Percentiles rank a stretch among this genome's conserved stretches.
These are phyloP conservation scores for Microglena sp. DNA, from an alignment of 139 green algal species.

Conservation along the genomic window DNA sequence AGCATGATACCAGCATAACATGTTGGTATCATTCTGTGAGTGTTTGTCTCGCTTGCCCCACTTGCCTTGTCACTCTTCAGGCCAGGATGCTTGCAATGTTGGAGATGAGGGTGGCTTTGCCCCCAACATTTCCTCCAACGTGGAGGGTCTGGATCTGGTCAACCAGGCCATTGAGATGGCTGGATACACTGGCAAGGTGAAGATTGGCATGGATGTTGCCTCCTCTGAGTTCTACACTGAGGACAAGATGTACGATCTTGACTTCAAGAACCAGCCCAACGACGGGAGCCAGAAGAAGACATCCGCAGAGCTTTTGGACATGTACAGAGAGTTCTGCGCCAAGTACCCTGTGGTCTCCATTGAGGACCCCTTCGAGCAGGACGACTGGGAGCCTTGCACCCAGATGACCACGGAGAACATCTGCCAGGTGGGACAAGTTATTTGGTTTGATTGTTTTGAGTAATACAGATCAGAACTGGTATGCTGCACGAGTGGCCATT, in stretches of 20 bases:
- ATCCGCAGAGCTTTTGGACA: constrained; percentile 63
- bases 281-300: constrained; percentile 80
- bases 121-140: constrained; percentile 88
- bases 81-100: constrained; percentile 95
- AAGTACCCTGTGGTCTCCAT: constrained; percentile 95
- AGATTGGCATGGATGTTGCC: constrained; percentile 99
- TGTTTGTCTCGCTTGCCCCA: too few relatives aligned
- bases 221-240: constrained; percentile 89
- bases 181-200: constrained; percentile 79
- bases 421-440: constrained; percentile 67
- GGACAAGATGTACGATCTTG: constrained; percentile 93
- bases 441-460: too few relatives aligned
- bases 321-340: constrained; percentile 81
- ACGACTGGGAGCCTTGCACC: constrained; percentile 85
- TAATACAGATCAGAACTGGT: too few relatives aligned
- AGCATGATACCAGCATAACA: too few relatives aligned
- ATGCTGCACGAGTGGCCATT: too few relatives aligned
- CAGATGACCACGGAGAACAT: constrained; percentile 60
- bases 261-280: constrained; percentile 93
- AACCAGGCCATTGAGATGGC: constrained; percentile 88
- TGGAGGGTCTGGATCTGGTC: constrained; percentile 92
- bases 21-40: too few relatives aligned
- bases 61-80: constrained; percentile 10
- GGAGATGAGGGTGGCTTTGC: constrained; percentile 98
- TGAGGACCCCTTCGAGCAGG: constrained; percentile 98